phyloP scores from a whole-genome alignment of 768 basidiomycete genomes.

The Psilocybe sp. region DNA sequence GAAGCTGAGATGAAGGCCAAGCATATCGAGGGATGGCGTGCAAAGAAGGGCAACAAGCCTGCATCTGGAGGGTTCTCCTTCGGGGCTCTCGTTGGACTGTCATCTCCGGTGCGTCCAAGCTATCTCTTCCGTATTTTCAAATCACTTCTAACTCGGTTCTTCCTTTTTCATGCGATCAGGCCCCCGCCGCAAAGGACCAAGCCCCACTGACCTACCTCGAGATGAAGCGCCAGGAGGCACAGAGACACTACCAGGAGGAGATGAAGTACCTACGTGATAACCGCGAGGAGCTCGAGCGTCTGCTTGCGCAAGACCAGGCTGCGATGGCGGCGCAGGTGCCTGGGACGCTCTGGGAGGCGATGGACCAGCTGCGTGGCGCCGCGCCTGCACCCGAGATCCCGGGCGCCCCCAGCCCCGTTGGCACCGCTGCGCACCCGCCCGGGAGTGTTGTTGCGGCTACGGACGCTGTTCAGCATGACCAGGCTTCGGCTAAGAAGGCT shows the following conservation, averaged over 20 bases:
- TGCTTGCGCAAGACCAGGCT: constrained; percentile 29
- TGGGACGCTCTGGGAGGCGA: constrained; percentile 45
- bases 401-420: constrained; percentile 10
- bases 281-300: constrained; percentile 41
- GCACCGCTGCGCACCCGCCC: constrained; percentile 8
- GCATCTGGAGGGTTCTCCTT: constrained; percentile 29
- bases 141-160: constrained; percentile 13
- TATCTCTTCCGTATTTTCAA: not conserved
- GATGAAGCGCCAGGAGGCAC: constrained; percentile 49
- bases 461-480: not conserved
- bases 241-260: constrained; percentile 45
- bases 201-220: constrained; percentile 53
- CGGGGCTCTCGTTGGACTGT: constrained; percentile 38
- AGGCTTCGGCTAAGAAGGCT: not conserved
- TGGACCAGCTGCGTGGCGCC: constrained; percentile 27
- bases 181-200: constrained; percentile 20
- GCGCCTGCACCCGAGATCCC: constrained; percentile 10
- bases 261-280: constrained; percentile 47
- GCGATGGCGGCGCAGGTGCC: constrained; percentile 43
- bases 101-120: not conserved
- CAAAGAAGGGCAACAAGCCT: constrained; percentile 31
- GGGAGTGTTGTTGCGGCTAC: constrained; percentile 10
- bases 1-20: constrained; percentile 80
- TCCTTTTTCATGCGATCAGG: not conserved
- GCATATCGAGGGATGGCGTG: constrained; percentile 82